phyloP scores from a whole-genome alignment of 2,329 filamentous ascomycete genomes.

The Fusarium humuli region DNA sequence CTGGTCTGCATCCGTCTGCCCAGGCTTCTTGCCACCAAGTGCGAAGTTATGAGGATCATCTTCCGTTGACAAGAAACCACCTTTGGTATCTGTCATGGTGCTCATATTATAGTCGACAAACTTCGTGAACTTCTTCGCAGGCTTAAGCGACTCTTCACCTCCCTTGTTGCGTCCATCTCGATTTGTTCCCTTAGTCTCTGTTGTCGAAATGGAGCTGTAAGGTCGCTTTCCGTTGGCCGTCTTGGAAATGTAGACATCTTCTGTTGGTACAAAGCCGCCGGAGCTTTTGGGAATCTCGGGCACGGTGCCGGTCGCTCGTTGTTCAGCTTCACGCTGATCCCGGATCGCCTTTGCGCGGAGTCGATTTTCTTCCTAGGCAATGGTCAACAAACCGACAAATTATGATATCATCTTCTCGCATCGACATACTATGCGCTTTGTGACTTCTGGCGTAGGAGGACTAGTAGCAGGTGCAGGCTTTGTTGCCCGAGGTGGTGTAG shows the following conservation, averaged over 20 bases:
- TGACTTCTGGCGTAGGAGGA: slow-evolving; percentile 66
- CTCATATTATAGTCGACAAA: slow-evolving; percentile 98
- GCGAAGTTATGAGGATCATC: slow-evolving; percentile 93
- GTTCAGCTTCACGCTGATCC: slow-evolving; percentile 75
- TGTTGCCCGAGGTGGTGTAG: slow-evolving; percentile 58
- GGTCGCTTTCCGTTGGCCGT: slow-evolving; percentile 72
- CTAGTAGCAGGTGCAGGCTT: slow-evolving; percentile 52
- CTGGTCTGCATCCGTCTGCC: slow-evolving; percentile 57
- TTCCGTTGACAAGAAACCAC: slow-evolving; percentile 89
- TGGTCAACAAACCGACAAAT: background rate
- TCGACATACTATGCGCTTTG: slow-evolving; percentile 64
- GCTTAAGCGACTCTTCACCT: slow-evolving; percentile 69
- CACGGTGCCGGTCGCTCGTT: slow-evolving; percentile 58
- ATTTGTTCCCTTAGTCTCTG: slow-evolving; percentile 65
- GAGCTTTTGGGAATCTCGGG: slow-evolving; percentile 62
- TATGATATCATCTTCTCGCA: rapidly evolving
- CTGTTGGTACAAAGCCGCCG: slow-evolving; percentile 78
- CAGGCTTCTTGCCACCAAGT: slow-evolving; percentile 61
- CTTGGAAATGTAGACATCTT: slow-evolving; percentile 67
- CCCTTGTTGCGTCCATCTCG: slow-evolving; percentile 73
- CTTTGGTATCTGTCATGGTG: slow-evolving; percentile 97
- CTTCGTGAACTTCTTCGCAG: slow-evolving; percentile 89
- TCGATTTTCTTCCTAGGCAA: slow-evolving; percentile 80
- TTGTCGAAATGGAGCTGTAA: slow-evolving; percentile 69
- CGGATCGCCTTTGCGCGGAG: slow-evolving; percentile 89